These are phyloP conservation scores for Termitomyces sp. DNA, from an alignment of 768 basidiomycete genomes.

Conservation along the genomic window DNA sequence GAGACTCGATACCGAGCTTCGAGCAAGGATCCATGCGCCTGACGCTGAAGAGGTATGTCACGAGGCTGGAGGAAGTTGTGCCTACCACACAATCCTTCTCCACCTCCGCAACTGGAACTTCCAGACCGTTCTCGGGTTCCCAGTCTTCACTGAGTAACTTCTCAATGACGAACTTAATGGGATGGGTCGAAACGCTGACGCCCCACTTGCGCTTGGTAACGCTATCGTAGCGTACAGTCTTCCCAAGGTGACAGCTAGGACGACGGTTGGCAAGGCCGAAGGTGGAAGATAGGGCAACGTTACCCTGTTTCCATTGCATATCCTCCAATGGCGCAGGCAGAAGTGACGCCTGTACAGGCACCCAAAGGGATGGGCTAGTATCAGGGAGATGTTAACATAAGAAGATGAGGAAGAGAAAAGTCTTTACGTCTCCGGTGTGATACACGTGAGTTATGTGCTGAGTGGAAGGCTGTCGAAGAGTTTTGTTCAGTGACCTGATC, in stretches of 20 bases:
- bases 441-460: constrained; percentile 85
- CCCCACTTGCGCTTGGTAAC: constrained; percentile 77
- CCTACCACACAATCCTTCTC: constrained; percentile 62
- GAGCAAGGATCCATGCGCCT: constrained; percentile 35
- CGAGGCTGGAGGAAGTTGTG: background rate
- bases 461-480: constrained; percentile 48
- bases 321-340: constrained; percentile 50
- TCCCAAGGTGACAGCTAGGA: constrained; percentile 79
- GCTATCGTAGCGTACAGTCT: constrained; percentile 80
- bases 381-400: background rate
- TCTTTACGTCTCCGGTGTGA: constrained; percentile 76
- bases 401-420: background rate
- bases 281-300: background rate
- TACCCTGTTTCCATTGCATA: constrained; percentile 78
- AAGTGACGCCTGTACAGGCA: constrained; percentile 66
- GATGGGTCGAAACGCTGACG: constrained; percentile 68
- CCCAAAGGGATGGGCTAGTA: constrained; percentile 82
- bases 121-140: constrained; percentile 26
- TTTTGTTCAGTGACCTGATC: background rate
- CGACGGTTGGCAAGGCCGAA: background rate
- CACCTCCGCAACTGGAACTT: constrained; percentile 44
- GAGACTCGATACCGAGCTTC: constrained; percentile 39
- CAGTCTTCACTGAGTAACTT: constrained; percentile 32
- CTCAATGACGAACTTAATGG: constrained; percentile 68
- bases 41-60: constrained; percentile 38